Percentiles rank a stretch among this genome's conserved stretches.
These are phyloP conservation scores for Pulicaria dysenterica DNA, from an alignment of 129 eudicot species.

Conservation along the genomic window DNA sequence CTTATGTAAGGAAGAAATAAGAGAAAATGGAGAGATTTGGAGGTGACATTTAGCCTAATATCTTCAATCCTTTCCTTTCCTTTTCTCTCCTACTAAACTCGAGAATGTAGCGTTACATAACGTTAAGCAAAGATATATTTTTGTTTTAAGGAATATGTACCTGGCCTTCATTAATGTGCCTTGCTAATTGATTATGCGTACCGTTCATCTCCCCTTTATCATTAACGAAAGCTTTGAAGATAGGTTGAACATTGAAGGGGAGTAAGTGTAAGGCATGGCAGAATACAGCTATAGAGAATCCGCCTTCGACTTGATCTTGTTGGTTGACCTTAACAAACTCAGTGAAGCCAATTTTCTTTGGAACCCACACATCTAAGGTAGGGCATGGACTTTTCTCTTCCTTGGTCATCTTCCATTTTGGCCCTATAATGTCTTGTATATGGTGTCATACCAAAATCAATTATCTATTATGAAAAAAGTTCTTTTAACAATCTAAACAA, in stretches of 20 bases:
- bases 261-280: conserved; percentile 19
- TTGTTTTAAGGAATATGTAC: neutral
- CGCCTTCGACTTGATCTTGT: conserved; percentile 22
- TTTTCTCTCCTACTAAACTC: no score
- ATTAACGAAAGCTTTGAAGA: conserved; percentile 27
- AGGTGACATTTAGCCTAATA: no score
- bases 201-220: conserved; percentile 25
- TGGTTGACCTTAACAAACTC: conserved; percentile 24
- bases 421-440: conserved; percentile 11
- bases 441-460: neutral
- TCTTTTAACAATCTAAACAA: neutral
- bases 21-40: no score
- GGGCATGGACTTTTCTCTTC: conserved; percentile 8
- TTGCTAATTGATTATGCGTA: conserved; percentile 17
- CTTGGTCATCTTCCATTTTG: conserved; percentile 4
- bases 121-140: no score
- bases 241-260: conserved; percentile 10
- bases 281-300: conserved; percentile 26
- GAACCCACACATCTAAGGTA: conserved; percentile 21
- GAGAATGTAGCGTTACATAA: no score
- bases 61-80: no score
- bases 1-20: no score
- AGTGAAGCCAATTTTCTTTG: conserved; percentile 21
- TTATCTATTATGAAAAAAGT: neutral
- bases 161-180: conserved; percentile 24